Evolutionary conservation across 306 rosid species (phyloP).

Genomic region (Trifolium dubium): DNA sequence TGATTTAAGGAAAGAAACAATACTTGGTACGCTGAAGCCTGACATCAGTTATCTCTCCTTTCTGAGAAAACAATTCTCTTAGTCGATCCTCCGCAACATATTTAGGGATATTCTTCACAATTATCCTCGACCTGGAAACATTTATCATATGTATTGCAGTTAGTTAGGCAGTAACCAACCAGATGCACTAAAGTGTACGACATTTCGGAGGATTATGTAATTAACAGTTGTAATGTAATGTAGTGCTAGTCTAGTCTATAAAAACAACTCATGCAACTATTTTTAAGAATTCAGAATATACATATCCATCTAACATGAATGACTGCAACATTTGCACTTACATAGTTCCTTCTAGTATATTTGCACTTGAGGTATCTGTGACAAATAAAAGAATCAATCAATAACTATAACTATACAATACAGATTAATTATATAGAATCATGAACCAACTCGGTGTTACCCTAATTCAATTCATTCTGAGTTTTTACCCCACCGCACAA

Average conservation of each 20-base stretch:
- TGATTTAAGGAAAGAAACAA: slow-evolving; percentile 20
- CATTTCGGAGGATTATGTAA: too few species aligned
- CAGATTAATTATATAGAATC: too few species aligned
- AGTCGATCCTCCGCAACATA: slow-evolving; percentile 62
- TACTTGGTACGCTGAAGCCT: slow-evolving; percentile 86
- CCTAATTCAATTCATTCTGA: too few species aligned
- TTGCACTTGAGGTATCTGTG: slow-evolving; percentile 15
- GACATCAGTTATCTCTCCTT: slow-evolving; percentile 84
- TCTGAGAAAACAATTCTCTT: slow-evolving; percentile 64
- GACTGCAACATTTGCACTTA: slow-evolving; percentile 16
- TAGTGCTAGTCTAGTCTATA: not conserved
- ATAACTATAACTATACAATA: too few species aligned
- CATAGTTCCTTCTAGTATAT: slow-evolving; percentile 22
- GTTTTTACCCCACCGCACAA: too few species aligned
- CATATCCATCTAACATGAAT: slow-evolving; percentile 4
- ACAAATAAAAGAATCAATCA: slow-evolving; percentile 9
- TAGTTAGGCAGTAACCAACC: too few species aligned
- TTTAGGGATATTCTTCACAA: slow-evolving; percentile 85
- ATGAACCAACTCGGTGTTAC: too few species aligned
- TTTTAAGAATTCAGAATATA: not conserved
- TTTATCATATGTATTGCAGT: too few species aligned
- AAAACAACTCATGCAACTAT: not conserved
- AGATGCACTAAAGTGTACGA: too few species aligned
- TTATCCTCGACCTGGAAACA: slow-evolving; percentile 77
- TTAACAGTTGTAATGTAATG: not conserved